Evolutionary conservation across 2,329 filamentous ascomycete species (phyloP), one percentile per base, ranked within the genome.

Genomic region (Fusarium tuaranense): DNA sequence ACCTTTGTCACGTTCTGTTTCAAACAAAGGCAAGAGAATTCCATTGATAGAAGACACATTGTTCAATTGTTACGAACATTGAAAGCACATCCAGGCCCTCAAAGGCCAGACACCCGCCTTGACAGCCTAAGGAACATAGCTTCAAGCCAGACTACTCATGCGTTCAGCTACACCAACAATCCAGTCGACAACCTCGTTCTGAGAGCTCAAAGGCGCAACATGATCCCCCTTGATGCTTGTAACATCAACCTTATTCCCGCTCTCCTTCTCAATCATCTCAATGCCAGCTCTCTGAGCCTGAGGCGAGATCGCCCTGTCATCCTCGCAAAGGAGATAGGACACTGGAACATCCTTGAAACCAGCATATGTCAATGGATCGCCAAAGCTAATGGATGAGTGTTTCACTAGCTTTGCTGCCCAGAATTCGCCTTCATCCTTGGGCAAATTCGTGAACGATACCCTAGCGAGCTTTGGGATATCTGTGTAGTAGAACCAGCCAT

Each of bases 291-390:
- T 79, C 73, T 86, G 84, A 7, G 73, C 51, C 22, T 73, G 67
- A 0, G 81, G 74, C 12, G 32, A 16, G 25, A 63, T 65, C 14
- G 66, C 16, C 16, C 30, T 53, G 67, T 87, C 84, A 0, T 80
- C 69, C 53, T 83, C 81, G 44, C 81, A 82, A 14, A 86, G 3
- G 10, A 86, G 73, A 67, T 83, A 87, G 1, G 81, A 85, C 4
- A 83, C 82, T 0, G 82, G 82, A 2, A 85, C 76, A 39, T 86
- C 79, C 65, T 82, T 83, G 69, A 85, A 86, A 0, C 83, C 84
- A 3, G 81, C 68, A 71, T 86, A 79, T 2, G 82, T 84, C 46
- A 86, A 69, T 4, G 76, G 70, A 22, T 78, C 78, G 0, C 53
- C 64, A 69, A 86, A 86, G 53, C 78, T 80, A 13, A 76, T 66